Conservation (phyloP, 176 grass and related monocot species). For the Rhynchospora tenuis region DNA sequence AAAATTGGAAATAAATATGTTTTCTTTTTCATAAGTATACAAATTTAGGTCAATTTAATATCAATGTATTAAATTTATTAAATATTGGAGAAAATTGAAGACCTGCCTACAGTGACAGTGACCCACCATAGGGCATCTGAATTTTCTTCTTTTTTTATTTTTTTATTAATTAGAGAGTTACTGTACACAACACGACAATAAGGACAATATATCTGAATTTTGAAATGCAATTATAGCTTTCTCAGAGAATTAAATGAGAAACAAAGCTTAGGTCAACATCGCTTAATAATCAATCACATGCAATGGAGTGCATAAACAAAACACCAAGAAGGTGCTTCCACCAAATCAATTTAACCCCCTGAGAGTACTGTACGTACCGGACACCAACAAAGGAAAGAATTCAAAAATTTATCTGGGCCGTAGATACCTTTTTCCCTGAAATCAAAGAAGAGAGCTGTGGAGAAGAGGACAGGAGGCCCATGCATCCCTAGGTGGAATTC, state of each 20-base stretch:
- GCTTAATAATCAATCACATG: not conserved
- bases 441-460: not conserved
- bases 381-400: constrained; percentile 15
- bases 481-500: not conserved
- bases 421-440: not conserved
- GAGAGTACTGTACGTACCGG: not conserved
- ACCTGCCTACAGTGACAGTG: too few relatives aligned
- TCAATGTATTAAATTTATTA: too few relatives aligned
- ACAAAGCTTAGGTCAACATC: not conserved
- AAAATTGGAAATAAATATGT: too few relatives aligned
- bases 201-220: not conserved
- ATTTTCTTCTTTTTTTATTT: too few relatives aligned
- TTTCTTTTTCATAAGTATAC: too few relatives aligned
- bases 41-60: too few relatives aligned
- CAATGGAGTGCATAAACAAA: not conserved
- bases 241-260: not conserved
- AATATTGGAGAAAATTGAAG: too few relatives aligned
- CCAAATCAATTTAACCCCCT: not conserved
- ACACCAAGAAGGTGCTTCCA: constrained; percentile 1
- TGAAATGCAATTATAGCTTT: not conserved
- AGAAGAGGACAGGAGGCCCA: constrained; percentile 1
- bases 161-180: too few relatives aligned
- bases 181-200: not conserved
- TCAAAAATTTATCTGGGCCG: not conserved
- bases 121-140: too few relatives aligned